phyloP scores from a whole-genome alignment of 352 stramenopile species.

The Elongisporangium undulatum region DNA sequence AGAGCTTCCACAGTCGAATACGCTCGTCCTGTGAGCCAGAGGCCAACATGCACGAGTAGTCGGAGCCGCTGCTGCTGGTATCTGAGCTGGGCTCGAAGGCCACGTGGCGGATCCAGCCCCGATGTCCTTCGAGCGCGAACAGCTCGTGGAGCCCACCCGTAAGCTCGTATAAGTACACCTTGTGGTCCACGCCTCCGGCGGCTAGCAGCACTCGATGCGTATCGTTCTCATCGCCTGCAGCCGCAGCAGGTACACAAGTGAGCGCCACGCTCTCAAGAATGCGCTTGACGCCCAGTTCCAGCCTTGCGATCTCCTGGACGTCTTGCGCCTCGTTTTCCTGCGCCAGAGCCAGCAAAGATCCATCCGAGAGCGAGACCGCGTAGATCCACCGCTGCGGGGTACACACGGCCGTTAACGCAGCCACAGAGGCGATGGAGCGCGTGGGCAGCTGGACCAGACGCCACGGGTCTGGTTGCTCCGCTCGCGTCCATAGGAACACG shows the following conservation, averaged over 20 bases:
- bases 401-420: constrained; percentile 22
- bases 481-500: constrained; percentile 46
- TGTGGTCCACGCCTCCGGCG: constrained; percentile 60
- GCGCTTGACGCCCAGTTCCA: constrained; percentile 28
- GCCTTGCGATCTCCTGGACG: constrained; percentile 13
- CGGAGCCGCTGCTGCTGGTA: constrained; percentile 1
- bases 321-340: constrained; percentile 8
- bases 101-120: constrained; percentile 64
- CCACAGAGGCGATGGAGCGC: constrained; percentile 29
- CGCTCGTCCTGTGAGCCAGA: constrained; percentile 70
- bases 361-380: constrained; percentile 43
- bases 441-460: constrained; percentile 11
- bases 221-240: background rate
- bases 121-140: constrained; percentile 51
- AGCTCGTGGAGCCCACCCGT: constrained; percentile 7
- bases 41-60: constrained; percentile 25
- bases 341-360: constrained; percentile 31
- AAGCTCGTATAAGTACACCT: constrained; percentile 63
- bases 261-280: constrained; percentile 54
- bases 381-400: constrained; percentile 31
- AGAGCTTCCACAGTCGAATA: constrained; percentile 66
- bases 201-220: constrained; percentile 42
- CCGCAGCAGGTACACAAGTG: constrained; percentile 5
- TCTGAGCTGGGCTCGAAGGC: constrained; percentile 24
- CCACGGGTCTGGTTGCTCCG: constrained; percentile 8